Evolutionary conservation across 2,329 filamentous ascomycete species (phyloP).

Genomic region (Monosporascus ibericus): DNA sequence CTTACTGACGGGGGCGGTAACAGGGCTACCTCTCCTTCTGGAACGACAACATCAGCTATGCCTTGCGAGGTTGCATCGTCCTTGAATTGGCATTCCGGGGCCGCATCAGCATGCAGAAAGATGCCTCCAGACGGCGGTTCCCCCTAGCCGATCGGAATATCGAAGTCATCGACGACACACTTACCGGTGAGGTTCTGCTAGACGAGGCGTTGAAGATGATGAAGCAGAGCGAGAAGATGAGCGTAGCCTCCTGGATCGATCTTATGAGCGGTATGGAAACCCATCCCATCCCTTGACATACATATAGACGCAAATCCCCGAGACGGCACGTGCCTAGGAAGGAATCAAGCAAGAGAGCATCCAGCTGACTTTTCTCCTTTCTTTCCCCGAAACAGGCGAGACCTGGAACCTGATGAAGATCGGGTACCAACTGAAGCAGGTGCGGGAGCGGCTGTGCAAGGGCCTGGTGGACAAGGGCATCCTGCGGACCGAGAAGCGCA

Average conservation of each 20-base stretch:
- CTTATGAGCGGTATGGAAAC: conserved; percentile 80
- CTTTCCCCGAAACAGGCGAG: conserved; percentile 58
- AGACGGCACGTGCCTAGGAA: neutral
- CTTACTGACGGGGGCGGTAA: conserved; percentile 11
- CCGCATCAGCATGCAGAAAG: conserved; percentile 97
- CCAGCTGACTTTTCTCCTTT: conserved; percentile 6
- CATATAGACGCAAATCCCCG: neutral
- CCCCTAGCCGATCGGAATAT: conserved; percentile 89
- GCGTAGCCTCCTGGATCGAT: conserved; percentile 98
- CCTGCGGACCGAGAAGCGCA: conserved; percentile 95
- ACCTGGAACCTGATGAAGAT: conserved; percentile 99
- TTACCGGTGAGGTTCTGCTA: conserved; percentile 93
- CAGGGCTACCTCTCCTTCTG: conserved; percentile 98
- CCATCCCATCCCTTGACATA: neutral
- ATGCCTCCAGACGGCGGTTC: conserved; percentile 84
- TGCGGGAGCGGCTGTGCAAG: conserved; percentile 93
- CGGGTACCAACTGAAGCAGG: conserved; percentile 98
- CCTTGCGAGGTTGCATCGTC: conserved; percentile 94
- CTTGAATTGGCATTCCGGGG: conserved; percentile 95
- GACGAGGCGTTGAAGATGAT: conserved; percentile 99
- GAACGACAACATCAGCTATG: conserved; percentile 99
- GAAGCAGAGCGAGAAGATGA: conserved; percentile 99
- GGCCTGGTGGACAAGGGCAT: conserved; percentile 98
- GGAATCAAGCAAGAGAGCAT: neutral
- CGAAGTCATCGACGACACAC: conserved; percentile 92